Evolutionary conservation across 2,329 filamentous ascomycete species (phyloP).

Genomic region (Aspergillus calidoustus): DNA sequence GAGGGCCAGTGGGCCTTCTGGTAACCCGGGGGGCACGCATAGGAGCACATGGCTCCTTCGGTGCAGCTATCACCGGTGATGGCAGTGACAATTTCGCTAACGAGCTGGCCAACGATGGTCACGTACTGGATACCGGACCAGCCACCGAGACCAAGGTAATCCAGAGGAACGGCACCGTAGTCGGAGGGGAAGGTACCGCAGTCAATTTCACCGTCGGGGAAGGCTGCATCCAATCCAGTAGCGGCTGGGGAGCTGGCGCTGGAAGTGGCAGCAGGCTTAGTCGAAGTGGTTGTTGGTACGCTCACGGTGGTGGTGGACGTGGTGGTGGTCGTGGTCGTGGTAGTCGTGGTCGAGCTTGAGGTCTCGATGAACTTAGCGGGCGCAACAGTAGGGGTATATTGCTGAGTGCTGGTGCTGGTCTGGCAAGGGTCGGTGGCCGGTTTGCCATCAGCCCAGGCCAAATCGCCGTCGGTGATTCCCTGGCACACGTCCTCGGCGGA

Average conservation of each 20-base stretch:
- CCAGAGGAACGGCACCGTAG: conserved; percentile 76
- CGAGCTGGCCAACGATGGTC: conserved; percentile 57
- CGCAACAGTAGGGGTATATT: conserved; percentile 42
- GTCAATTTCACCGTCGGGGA: conserved; percentile 73
- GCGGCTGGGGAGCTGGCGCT: conserved; percentile 38
- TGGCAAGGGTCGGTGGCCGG: conserved; percentile 60
- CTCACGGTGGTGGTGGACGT: conserved; percentile 26
- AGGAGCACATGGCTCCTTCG: conserved; percentile 78
- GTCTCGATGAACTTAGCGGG: conserved; percentile 58
- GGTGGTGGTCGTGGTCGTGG: conserved; percentile 30
- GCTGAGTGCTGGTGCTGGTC: conserved; percentile 30
- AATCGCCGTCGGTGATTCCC: conserved; percentile 71
- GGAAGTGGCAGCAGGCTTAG: conserved; percentile 29
- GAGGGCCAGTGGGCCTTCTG: conserved; percentile 89
- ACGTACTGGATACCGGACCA: conserved; percentile 79
- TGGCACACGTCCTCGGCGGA: conserved; percentile 64
- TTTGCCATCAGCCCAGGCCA: conserved; percentile 67
- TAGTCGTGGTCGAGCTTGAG: conserved; percentile 34
- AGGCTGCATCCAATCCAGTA: conserved; percentile 66
- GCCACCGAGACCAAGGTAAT: conserved; percentile 71
- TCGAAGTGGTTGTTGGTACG: conserved; percentile 32
- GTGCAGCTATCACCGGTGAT: conserved; percentile 65
- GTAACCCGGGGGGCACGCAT: conserved; percentile 88
- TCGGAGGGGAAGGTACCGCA: conserved; percentile 77
- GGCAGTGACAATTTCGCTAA: conserved; percentile 69